Evolutionary conservation across 495 filamentous ascomycete genomes (phyloP).

Genomic region (Penicillium waksmanii): DNA sequence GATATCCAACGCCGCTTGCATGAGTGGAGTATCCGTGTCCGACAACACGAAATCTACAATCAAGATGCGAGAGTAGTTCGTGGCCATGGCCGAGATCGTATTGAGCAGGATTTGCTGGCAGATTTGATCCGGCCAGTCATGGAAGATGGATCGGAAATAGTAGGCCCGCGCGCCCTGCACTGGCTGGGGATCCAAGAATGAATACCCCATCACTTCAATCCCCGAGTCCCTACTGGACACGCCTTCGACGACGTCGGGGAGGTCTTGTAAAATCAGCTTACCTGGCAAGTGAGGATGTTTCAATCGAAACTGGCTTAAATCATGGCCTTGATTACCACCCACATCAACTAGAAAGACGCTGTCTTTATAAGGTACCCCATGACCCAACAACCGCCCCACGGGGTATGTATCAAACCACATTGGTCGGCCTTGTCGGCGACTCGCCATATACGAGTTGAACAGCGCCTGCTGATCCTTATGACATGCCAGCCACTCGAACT

Average conservation of each 20-base stretch:
- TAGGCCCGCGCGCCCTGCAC: conserved; percentile 43
- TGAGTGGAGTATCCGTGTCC: conserved; percentile 34
- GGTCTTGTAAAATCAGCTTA: conserved; percentile 36
- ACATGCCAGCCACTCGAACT: conserved; percentile 45
- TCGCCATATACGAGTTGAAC: conserved; percentile 49
- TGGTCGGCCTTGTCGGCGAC: conserved; percentile 37
- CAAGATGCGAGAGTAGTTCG: conserved; percentile 40
- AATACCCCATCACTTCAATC: conserved; percentile 40
- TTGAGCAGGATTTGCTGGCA: conserved; percentile 41
- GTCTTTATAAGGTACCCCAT: conserved; percentile 26
- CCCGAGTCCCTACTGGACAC: conserved; percentile 13
- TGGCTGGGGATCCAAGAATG: conserved; percentile 39
- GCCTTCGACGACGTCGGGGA: conserved; percentile 34
- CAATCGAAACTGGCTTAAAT: conserved; percentile 33
- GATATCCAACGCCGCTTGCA: conserved; percentile 45
- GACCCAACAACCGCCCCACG: conserved; percentile 27
- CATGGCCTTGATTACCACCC: conserved; percentile 47
- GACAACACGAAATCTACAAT: conserved; percentile 47
- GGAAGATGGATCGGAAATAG: conserved; percentile 50
- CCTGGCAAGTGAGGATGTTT: conserved; percentile 27
- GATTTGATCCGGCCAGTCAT: conserved; percentile 49
- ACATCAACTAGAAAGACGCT: conserved; percentile 46
- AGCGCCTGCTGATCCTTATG: conserved; percentile 33
- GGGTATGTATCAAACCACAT: conserved; percentile 47
- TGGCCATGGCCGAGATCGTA: conserved; percentile 41